Percentiles rank a stretch among this genome's conserved stretches.
phyloP scores from a whole-genome alignment of 805 yeast species.

The Cyberlindnera mississippiensis region DNA sequence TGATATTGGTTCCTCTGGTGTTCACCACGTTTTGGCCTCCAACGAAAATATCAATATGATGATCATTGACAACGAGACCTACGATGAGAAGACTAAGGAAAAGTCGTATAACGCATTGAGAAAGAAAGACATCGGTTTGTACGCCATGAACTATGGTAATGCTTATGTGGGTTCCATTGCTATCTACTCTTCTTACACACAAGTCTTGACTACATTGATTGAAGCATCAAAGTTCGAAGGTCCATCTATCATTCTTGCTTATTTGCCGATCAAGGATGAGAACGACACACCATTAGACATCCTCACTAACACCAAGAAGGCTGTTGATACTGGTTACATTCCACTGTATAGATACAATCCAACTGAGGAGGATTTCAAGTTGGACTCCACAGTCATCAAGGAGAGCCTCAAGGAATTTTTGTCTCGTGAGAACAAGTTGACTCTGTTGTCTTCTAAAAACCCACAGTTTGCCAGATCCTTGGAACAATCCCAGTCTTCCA shows the following conservation, averaged over 20 bases:
- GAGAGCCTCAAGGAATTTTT: slow-evolving; percentile 74
- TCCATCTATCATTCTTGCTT: slow-evolving; percentile 88
- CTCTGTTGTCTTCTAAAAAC: slow-evolving; percentile 62
- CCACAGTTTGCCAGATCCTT: slow-evolving; percentile 79
- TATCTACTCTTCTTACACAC: slow-evolving; percentile 89
- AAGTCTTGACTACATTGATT: slow-evolving; percentile 78
- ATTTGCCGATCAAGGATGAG: slow-evolving; percentile 71
- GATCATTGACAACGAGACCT: slow-evolving; percentile 83
- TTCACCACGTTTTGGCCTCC: slow-evolving; percentile 76
- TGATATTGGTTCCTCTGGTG: slow-evolving; percentile 88
- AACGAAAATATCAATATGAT: slow-evolving; percentile 78
- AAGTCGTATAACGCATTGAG: slow-evolving; percentile 41
- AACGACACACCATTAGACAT: slow-evolving; percentile 66
- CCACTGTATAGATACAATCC: slow-evolving; percentile 91
- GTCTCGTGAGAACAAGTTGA: slow-evolving; percentile 85
- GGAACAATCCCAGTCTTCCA: slow-evolving; percentile 56
- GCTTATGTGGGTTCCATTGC: slow-evolving; percentile 94
- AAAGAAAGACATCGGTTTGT: slow-evolving; percentile 89
- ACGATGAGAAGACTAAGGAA: slow-evolving; percentile 32
- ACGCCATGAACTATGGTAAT: slow-evolving; percentile 89
- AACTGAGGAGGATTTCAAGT: slow-evolving; percentile 50
- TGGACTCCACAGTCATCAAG: slow-evolving; percentile 81
- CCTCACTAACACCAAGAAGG: slow-evolving; percentile 79
- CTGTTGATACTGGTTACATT: slow-evolving; percentile 95
- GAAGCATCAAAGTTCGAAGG: slow-evolving; percentile 91